phyloP scores from a whole-genome alignment of 768 basidiomycete genomes.

The Boletus subcaerulescens region DNA sequence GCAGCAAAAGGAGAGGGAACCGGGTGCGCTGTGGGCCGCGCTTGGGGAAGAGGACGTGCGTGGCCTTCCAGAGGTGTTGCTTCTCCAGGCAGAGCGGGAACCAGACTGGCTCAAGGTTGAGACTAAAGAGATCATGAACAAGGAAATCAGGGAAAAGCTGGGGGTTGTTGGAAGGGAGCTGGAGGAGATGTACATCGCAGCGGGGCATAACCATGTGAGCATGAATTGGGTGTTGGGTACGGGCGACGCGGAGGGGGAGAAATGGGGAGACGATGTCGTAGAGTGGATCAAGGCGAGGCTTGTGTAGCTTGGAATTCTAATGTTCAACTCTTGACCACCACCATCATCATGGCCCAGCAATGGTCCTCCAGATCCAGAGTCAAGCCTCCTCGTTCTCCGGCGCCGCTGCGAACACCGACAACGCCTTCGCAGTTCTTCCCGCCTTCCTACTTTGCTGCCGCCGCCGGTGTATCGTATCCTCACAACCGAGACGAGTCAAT shows the following conservation, averaged over 20 bases:
- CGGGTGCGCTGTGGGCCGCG: slow-evolving; percentile 39
- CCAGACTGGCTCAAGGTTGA: slow-evolving; percentile 42
- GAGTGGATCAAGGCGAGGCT: slow-evolving; percentile 31
- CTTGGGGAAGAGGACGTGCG: slow-evolving; percentile 36
- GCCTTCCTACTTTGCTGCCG: slow-evolving; percentile 55
- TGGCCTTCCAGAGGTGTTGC: slow-evolving; percentile 44
- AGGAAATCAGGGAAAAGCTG: slow-evolving; percentile 36
- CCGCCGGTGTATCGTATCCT: slow-evolving; percentile 38
- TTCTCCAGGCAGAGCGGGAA: slow-evolving; percentile 54
- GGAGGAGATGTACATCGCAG: slow-evolving; percentile 36
- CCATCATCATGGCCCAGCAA: slow-evolving; percentile 4
- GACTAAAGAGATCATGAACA: slow-evolving; percentile 37
- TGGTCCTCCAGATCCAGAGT: slow-evolving; percentile 24
- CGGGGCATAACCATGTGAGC: slow-evolving; percentile 66
- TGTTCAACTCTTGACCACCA: not conserved
- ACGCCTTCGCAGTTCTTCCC: slow-evolving; percentile 45
- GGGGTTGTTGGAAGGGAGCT: slow-evolving; percentile 20
- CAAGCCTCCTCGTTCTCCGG: slow-evolving; percentile 42
- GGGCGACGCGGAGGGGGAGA: slow-evolving; percentile 58
- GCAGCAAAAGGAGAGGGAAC: slow-evolving; percentile 39
- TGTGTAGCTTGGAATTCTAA: slow-evolving; percentile 10
- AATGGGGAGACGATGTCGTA: slow-evolving; percentile 53
- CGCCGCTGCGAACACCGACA: slow-evolving; percentile 27
- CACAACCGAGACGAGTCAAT: slow-evolving; percentile 1
- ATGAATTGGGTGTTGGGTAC: slow-evolving; percentile 45